These are phyloP conservation scores for Stagonosporopsis rhizophila DNA, from an alignment of 2,329 filamentous ascomycete species.

Conservation along the genomic window DNA sequence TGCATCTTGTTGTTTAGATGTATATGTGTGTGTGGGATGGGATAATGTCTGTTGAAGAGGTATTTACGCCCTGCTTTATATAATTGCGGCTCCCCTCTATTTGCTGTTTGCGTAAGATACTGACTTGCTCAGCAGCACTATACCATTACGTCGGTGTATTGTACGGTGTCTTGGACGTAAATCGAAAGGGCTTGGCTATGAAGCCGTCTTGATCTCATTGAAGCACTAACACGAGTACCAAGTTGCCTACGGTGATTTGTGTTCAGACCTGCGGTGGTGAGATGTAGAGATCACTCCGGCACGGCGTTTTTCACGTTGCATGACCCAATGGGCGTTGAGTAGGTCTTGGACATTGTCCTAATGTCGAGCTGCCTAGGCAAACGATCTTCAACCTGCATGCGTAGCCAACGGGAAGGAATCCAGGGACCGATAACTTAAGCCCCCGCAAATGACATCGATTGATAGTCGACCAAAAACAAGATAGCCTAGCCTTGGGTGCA, in stretches of 20 bases:
- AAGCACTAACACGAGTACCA: conserved; percentile 18
- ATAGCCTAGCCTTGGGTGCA: conserved; percentile 3
- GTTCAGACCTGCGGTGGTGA: conserved; percentile 9
- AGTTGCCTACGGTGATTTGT: conserved; percentile 21
- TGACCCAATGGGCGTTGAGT: conserved; percentile 1
- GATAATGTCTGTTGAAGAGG: background rate
- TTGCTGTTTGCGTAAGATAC: background rate
- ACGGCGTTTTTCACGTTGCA: conserved; percentile 13
- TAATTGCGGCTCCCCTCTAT: conserved; percentile 14
- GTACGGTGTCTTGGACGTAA: conserved; percentile 7
- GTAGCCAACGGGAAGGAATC: conserved; percentile 6
- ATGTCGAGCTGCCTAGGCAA: conserved; percentile 7
- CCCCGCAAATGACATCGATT: background rate
- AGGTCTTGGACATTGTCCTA: conserved; percentile 2
- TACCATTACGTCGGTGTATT: conserved; percentile 28
- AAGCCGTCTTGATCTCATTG: conserved; percentile 19
- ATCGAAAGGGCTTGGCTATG: conserved; percentile 23
- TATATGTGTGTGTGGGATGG: background rate
- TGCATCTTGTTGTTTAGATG: conserved; percentile 25
- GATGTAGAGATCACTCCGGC: conserved; percentile 1
- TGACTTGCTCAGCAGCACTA: background rate
- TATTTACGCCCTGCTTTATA: conserved; percentile 27
- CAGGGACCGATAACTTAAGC: background rate
- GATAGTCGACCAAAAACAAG: background rate
- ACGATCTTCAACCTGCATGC: conserved; percentile 7